Conservation (phyloP, 2,329 filamentous ascomycete species). For the Phyllosticta citrichinensis region DNA sequence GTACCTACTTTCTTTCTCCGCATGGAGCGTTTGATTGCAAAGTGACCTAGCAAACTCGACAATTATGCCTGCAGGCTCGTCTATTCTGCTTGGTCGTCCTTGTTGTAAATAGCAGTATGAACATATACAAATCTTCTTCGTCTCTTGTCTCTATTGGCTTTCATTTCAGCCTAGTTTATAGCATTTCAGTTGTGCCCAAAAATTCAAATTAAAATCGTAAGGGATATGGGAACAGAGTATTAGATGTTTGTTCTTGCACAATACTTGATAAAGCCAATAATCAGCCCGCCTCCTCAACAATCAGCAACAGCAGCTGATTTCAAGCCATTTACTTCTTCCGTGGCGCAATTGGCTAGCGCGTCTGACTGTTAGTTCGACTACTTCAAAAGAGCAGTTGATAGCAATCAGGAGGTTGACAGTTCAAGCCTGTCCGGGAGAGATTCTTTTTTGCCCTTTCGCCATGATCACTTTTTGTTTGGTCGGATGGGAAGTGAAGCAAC, state of each 20-base stretch:
- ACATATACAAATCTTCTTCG: too few species aligned
- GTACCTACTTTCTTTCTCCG: background rate
- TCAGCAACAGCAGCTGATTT: too few species aligned
- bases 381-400: background rate
- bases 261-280: too few species aligned
- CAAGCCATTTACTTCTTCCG: slow-evolving; percentile 13
- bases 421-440: background rate
- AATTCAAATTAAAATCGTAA: too few species aligned
- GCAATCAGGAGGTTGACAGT: background rate
- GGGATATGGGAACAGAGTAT: too few species aligned
- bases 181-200: too few species aligned
- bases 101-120: too few species aligned
- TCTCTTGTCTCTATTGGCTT: too few species aligned
- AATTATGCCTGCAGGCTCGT: background rate
- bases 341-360: slow-evolving; percentile 47
- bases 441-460: background rate
- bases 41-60: background rate
- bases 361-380: slow-evolving; percentile 42
- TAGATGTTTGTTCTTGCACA: too few species aligned
- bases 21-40: background rate
- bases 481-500: background rate
- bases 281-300: too few species aligned
- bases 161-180: too few species aligned
- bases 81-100: too few species aligned
- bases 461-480: background rate